Conservation (phyloP, 345 rosid species). For the Arabis hirsuta region DNA sequence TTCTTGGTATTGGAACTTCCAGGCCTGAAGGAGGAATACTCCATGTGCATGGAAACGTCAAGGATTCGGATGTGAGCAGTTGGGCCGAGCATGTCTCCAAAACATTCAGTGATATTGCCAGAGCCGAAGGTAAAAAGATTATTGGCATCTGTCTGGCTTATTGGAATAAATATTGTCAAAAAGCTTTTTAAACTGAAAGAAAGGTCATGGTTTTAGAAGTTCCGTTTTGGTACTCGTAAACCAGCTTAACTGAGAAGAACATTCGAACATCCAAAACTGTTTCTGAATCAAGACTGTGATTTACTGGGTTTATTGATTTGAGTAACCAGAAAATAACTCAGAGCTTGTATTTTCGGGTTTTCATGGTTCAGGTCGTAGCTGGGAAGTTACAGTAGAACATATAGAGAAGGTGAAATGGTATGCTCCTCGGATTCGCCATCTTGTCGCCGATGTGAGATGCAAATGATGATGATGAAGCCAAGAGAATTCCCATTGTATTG, state of each 20-base stretch:
- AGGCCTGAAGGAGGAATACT: conserved; percentile 85
- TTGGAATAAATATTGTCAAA: neutral
- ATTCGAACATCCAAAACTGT: neutral
- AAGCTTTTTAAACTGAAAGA: neutral
- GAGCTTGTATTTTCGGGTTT: conserved; percentile 8
- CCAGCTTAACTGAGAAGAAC: neutral
- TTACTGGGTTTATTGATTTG: conserved; percentile 1
- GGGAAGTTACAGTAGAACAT: conserved; percentile 75
- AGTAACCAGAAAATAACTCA: neutral
- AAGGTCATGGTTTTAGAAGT: conserved; percentile 1
- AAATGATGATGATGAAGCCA: conserved; percentile 28
- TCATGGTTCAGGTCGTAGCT: conserved; percentile 59
- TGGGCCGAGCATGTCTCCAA: conserved; percentile 63
- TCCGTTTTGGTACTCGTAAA: neutral
- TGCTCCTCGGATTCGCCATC: conserved; percentile 90
- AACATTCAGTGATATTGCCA: conserved; percentile 63
- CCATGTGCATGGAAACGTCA: conserved; percentile 88
- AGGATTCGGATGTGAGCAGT: conserved; percentile 65
- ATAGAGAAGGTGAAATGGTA: conserved; percentile 96
- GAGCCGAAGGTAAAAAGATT: conserved; percentile 66
- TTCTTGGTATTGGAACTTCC: conserved; percentile 40
- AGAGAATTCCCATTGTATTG: conserved; percentile 19
- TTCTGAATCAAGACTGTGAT: neutral
- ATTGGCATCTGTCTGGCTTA: conserved; percentile 1
- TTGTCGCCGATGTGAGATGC: conserved; percentile 86